phyloP scores from a whole-genome alignment of 306 rosid genomes.

The Canavalia gladiata region DNA sequence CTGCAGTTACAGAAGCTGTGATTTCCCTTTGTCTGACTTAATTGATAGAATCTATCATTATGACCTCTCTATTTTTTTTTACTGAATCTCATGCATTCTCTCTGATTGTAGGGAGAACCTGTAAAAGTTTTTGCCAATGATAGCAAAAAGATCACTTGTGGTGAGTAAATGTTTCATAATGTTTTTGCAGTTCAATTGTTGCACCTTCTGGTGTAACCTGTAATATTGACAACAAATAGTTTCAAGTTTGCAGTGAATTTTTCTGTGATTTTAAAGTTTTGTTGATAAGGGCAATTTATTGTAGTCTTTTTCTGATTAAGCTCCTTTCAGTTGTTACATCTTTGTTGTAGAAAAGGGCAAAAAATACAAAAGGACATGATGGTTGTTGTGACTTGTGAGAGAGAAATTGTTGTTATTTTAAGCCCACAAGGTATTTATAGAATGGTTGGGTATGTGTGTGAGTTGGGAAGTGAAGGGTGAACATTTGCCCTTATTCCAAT shows the following conservation, averaged over 20 bases:
- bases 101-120: slow-evolving; percentile 87
- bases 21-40: no score
- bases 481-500: not conserved
- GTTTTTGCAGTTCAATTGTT: slow-evolving; percentile 24
- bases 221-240: slow-evolving; percentile 14
- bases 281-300: not conserved
- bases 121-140: slow-evolving; percentile 90
- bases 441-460: slow-evolving; percentile 6
- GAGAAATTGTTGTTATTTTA: slow-evolving; percentile 25
- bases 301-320: slow-evolving; percentile 32
- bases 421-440: slow-evolving; percentile 1
- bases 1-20: no score
- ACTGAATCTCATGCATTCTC: slow-evolving; percentile 38
- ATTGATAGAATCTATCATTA: not conserved
- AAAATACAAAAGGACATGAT: not conserved
- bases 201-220: slow-evolving; percentile 29
- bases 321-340: slow-evolving; percentile 20
- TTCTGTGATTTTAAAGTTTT: not conserved
- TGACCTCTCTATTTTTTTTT: not conserved
- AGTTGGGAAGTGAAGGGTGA: not conserved
- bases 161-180: slow-evolving; percentile 59
- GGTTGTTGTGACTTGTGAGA: slow-evolving; percentile 26
- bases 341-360: not conserved
- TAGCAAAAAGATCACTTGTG: slow-evolving; percentile 76
- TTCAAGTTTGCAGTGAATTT: slow-evolving; percentile 14